Percentiles rank a stretch among this genome's conserved stretches.
These are phyloP conservation scores for Russula sp. DNA, from an alignment of 768 basidiomycete species.

Conservation along the genomic window DNA sequence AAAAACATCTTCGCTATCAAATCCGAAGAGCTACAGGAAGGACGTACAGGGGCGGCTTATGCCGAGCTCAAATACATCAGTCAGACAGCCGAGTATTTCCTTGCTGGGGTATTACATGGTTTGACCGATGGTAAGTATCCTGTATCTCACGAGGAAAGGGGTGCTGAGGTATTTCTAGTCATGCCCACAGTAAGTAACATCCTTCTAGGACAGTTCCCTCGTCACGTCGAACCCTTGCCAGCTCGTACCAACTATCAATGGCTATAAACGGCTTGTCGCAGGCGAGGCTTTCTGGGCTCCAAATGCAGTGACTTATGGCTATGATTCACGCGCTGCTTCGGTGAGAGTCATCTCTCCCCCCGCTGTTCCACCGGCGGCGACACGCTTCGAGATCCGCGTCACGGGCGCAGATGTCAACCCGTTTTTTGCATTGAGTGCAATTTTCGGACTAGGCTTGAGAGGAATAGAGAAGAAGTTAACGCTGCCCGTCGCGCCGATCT, in stretches of 20 bases:
- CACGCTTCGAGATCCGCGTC: conserved; percentile 89
- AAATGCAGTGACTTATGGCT: conserved; percentile 90
- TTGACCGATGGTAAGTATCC: conserved; percentile 72
- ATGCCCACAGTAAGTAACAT: conserved; percentile 25
- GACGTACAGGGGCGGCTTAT: conserved; percentile 67
- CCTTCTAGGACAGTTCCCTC: not conserved
- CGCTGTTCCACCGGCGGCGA: conserved; percentile 73
- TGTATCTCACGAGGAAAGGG: not conserved
- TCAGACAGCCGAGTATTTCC: conserved; percentile 81
- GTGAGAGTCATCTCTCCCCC: conserved; percentile 93
- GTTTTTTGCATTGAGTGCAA: conserved; percentile 82
- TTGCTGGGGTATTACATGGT: conserved; percentile 90
- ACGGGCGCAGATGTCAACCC: conserved; percentile 98
- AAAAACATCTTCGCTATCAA: conserved; percentile 77
- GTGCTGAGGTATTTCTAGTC: conserved; percentile 19
- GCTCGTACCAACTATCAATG: conserved; percentile 90
- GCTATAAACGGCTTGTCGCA: conserved; percentile 94
- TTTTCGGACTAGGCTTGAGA: conserved; percentile 81
- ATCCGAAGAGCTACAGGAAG: conserved; percentile 55
- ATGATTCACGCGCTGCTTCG: conserved; percentile 90
- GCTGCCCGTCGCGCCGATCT: conserved; percentile 70
- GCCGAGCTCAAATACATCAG: conserved; percentile 85
- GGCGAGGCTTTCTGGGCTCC: conserved; percentile 96
- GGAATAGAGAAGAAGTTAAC: conserved; percentile 78
- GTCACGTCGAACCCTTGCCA: conserved; percentile 33